Evolutionary conservation across 2,329 filamentous ascomycete species (phyloP).

Genomic region (Lachnellula occidentalis): DNA sequence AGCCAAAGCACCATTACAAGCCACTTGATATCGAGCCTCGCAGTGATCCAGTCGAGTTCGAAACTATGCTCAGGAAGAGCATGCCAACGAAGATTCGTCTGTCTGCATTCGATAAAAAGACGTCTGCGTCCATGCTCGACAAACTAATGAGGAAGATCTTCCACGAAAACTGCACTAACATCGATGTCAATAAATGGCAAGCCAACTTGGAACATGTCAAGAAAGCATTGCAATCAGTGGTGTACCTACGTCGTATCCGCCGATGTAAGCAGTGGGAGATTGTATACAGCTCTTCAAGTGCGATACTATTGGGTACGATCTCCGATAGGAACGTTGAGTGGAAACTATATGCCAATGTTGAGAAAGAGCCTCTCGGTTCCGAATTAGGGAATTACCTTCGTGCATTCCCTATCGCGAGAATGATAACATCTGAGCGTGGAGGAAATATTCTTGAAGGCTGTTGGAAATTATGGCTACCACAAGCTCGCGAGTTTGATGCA

Average conservation of each 20-base stretch:
- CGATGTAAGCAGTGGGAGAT: constrained; percentile 38
- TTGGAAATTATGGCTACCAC: constrained; percentile 41
- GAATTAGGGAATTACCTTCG: constrained; percentile 35
- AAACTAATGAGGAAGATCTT: too few species aligned
- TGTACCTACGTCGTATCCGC: constrained; percentile 31
- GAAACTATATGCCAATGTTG: constrained; percentile 40
- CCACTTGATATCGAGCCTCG: constrained; percentile 23
- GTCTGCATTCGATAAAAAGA: constrained; percentile 21
- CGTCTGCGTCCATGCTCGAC: not conserved
- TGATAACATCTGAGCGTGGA: constrained; percentile 31
- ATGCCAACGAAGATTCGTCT: constrained; percentile 39
- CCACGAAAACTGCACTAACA: constrained; percentile 4
- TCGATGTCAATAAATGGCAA: constrained; percentile 27
- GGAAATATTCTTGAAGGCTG: constrained; percentile 32
- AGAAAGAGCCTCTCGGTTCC: constrained; percentile 30
- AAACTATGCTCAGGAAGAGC: constrained; percentile 35
- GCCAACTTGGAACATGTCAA: constrained; percentile 31
- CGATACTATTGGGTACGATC: constrained; percentile 36
- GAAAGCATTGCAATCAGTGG: constrained; percentile 29
- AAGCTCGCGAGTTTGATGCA: constrained; percentile 33
- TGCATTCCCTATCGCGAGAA: constrained; percentile 41
- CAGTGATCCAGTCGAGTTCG: constrained; percentile 39
- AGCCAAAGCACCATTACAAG: constrained; percentile 39
- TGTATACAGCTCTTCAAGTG: constrained; percentile 35
- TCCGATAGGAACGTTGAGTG: constrained; percentile 36